Evolutionary conservation across 345 rosid genomes (phyloP).

Genomic region (Lumnitzera racemosa): DNA sequence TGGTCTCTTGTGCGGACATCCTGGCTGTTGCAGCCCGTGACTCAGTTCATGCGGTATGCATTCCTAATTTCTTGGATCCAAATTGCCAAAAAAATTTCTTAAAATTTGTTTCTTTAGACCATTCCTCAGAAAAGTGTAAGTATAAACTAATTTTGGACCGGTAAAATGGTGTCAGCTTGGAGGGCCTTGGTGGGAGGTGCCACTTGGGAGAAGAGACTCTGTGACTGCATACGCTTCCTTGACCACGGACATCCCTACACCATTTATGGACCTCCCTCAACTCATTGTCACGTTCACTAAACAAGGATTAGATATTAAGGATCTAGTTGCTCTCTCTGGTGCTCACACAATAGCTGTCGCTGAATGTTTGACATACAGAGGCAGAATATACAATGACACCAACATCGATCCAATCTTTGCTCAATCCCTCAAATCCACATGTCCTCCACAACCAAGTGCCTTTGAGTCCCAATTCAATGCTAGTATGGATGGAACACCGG

Average conservation of each 20-base stretch:
- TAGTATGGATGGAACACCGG: conserved; percentile 12
- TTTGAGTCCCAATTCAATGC: conserved; percentile 9
- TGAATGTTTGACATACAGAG: conserved; percentile 15
- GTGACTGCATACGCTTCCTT: conserved; percentile 18
- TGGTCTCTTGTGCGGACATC: conserved; percentile 65
- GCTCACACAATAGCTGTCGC: conserved; percentile 47
- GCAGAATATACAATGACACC: conserved; percentile 23
- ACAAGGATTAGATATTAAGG: conserved; percentile 34
- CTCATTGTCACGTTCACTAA: conserved; percentile 28
- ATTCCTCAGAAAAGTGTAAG: too few relatives aligned
- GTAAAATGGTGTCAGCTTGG: conserved; percentile 25
- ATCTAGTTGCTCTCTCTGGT: conserved; percentile 46
- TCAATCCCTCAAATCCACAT: conserved; percentile 10
- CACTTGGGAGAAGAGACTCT: conserved; percentile 41
- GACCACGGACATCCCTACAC: conserved; percentile 28
- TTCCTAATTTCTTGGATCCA: too few relatives aligned
- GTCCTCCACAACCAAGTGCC: conserved; percentile 20
- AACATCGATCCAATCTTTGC: conserved; percentile 33
- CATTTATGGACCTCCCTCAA: conserved; percentile 30
- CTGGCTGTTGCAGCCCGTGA: conserved; percentile 58
- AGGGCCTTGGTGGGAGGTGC: conserved; percentile 39
- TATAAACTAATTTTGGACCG: too few relatives aligned
- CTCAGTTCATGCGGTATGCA: conserved; percentile 44
- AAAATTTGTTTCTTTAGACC: too few relatives aligned
- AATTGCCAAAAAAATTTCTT: too few relatives aligned